Percentiles rank a stretch among this genome's conserved stretches.
Conservation (phyloP, 345 rosid species). For the Capsella bursapastoris region DNA sequence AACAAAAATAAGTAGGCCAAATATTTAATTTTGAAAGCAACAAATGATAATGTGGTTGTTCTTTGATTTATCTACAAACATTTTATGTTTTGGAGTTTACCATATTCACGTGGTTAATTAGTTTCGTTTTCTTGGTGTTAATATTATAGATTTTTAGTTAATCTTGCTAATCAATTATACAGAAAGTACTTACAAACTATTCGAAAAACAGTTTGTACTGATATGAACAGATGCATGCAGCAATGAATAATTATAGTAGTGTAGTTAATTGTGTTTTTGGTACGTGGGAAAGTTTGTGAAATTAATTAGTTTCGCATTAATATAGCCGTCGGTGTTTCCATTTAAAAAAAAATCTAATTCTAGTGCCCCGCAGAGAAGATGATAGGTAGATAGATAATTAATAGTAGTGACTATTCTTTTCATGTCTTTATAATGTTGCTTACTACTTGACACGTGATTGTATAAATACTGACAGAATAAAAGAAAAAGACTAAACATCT, state of each 20-base stretch:
- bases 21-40: background rate
- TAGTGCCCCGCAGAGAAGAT: too few relatives aligned
- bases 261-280: background rate
- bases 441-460: conserved; percentile 4
- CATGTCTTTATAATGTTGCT: conserved; percentile 1
- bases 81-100: background rate
- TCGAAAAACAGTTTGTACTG: background rate
- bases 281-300: background rate
- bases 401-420: background rate
- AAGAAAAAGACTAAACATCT: conserved; percentile 1
- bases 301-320: conserved; percentile 5
- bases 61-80: background rate
- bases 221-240: conserved; percentile 9
- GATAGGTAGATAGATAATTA: background rate
- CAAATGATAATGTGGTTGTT: background rate
- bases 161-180: background rate
- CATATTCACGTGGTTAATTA: background rate
- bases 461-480: background rate
- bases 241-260: conserved; percentile 5
- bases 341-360: too few relatives aligned
- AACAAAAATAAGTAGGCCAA: background rate
- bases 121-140: background rate
- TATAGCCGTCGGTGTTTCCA: background rate
- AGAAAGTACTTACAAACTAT: conserved; percentile 3
- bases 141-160: background rate